These are phyloP conservation scores for Neofusicoccum ribis DNA, from an alignment of 2,329 filamentous ascomycete species.

Conservation along the genomic window DNA sequence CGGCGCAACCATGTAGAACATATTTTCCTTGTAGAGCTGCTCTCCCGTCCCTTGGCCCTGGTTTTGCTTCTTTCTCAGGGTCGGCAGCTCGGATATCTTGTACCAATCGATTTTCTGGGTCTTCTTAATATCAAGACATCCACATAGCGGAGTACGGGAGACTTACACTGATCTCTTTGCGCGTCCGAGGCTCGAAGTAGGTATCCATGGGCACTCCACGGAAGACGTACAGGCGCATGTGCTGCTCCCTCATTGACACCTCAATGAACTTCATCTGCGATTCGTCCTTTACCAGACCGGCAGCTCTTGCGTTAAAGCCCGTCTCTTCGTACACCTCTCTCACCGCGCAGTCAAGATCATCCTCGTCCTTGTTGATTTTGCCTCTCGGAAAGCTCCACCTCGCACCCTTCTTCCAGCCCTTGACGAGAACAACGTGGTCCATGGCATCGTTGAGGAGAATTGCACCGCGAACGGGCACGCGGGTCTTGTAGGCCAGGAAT, in stretches of 20 bases:
- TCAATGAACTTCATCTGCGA: conserved; percentile 81
- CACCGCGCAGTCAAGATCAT: conserved; percentile 88
- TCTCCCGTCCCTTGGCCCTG: conserved; percentile 58
- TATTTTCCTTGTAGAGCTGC: conserved; percentile 68
- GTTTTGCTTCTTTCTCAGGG: conserved; percentile 66
- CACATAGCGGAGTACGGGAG: neutral
- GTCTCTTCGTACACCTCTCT: conserved; percentile 97
- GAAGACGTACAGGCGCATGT: conserved; percentile 90
- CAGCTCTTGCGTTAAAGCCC: conserved; percentile 75
- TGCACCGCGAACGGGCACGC: conserved; percentile 89
- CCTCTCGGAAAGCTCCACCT: conserved; percentile 96
- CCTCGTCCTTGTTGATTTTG: conserved; percentile 97
- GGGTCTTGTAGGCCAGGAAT: conserved; percentile 91
- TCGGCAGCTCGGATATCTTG: conserved; percentile 82
- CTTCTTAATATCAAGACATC: conserved; percentile 21
- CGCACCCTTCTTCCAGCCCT: conserved; percentile 95
- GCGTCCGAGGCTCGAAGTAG: conserved; percentile 81
- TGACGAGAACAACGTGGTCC: conserved; percentile 90
- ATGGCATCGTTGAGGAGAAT: conserved; percentile 92
- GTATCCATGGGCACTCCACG: conserved; percentile 84
- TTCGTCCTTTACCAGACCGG: conserved; percentile 70
- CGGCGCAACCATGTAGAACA: conserved; percentile 97
- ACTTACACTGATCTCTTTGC: conserved; percentile 83
- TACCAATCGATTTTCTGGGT: conserved; percentile 84
- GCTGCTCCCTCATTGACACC: conserved; percentile 86